Evolutionary conservation across 129 eudicot genomes (phyloP), one percentile per base, ranked within the genome.

Genomic region (Helianthus tuberosus): DNA sequence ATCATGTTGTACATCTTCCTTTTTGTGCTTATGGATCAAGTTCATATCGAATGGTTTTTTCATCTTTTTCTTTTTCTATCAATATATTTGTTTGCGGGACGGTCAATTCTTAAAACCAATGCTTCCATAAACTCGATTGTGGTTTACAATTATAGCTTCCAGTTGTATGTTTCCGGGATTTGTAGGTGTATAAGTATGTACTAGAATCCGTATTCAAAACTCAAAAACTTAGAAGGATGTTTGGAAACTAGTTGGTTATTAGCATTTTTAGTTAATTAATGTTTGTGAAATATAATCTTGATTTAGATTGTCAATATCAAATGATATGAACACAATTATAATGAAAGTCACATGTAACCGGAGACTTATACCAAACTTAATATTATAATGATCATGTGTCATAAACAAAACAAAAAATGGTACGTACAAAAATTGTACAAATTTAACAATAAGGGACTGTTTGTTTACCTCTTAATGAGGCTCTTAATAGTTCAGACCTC

Each of bases 1-100:
- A 49, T 75, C 66, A 48, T 12, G 32, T 75, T 75, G 66, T 65
- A 53, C 79, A 29, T 1, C 64, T 49, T 63, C 35, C 8, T 75
- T 51, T 27, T 13, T 59, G 52, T 74, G 51, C 63, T 11, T 51
- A 75, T 75, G 43, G 64, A 64, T 71, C 72, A 50, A 9, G 20
- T 29, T 50, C 62, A 10, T 32, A 50, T 74, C 29, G 9, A 74
- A 36, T 3, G 27, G 59, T 74, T 8, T 17, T 17, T 71, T 6
- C 17, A 3, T 53, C 64, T 6, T 71, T 48, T 61, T 32, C 5
- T 1, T 5, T 46, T 73, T 52, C 4, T 4, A 27, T 69, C 10
- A 8, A 9, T n/a, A 53, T 15, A 11, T 51, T 9, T 52, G 16
- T 41, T 15, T 6, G 20, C 11, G 47, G 0, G 2, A 43, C 10